Percentiles rank a stretch among this genome's conserved stretches.
Conservation (phyloP, 208 protist species). For the Acanthamoeba royreba region DNA sequence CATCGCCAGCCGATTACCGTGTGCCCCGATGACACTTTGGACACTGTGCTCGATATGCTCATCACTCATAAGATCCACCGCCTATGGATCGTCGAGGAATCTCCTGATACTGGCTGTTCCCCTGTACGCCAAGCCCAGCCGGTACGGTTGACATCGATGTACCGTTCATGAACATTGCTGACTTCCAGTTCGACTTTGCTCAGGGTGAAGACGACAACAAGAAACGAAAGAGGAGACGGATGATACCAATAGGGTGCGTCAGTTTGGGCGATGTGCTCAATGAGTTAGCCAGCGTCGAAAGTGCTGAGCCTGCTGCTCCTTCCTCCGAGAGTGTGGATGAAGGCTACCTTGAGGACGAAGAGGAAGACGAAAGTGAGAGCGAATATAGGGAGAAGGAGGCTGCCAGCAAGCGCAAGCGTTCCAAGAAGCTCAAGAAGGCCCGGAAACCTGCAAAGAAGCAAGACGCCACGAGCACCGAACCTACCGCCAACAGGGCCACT, state of each 20-base stretch:
- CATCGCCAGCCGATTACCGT: not conserved
- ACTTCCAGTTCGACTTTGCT: not conserved
- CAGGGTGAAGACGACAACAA: not conserved
- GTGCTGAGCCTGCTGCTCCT: not conserved
- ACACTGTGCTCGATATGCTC: not conserved
- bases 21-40: slow-evolving; percentile 1
- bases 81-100: not conserved
- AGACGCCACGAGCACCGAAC: not conserved
- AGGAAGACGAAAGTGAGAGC: too few relatives aligned
- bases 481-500: not conserved
- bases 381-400: not conserved
- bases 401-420: not conserved
- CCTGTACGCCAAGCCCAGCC: not conserved
- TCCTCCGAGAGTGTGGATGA: not conserved
- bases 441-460: not conserved
- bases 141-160: not conserved
- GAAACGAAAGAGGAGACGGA: not conserved
- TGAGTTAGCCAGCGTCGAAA: slow-evolving; percentile 4
- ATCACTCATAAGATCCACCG: not conserved
- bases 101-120: not conserved
- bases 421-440: not conserved
- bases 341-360: not conserved
- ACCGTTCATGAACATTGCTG: not conserved
- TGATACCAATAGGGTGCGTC: slow-evolving; percentile 13
- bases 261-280: slow-evolving; percentile 22